These are phyloP conservation scores for Alternaria rosae DNA, from an alignment of 2,329 filamentous ascomycete genomes.

Conservation along the genomic window DNA sequence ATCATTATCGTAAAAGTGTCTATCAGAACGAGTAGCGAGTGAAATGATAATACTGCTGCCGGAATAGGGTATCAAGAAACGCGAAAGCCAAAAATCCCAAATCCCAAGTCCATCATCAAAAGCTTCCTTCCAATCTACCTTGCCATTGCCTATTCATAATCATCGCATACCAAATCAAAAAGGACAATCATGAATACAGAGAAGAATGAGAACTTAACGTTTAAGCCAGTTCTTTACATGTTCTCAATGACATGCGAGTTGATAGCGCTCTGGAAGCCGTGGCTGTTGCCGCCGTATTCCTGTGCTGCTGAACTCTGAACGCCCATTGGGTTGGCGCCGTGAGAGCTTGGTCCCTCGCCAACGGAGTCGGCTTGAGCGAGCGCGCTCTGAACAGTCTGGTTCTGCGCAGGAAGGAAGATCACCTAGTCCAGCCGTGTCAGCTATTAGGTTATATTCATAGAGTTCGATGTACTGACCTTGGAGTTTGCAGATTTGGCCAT, in stretches of 20 bases:
- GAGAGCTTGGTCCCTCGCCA: slow-evolving; percentile 64
- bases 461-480: too few species aligned
- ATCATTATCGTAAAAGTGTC: slow-evolving; percentile 10
- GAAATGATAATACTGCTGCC: slow-evolving; percentile 7
- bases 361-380: slow-evolving; percentile 59
- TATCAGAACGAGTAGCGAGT: slow-evolving; percentile 9
- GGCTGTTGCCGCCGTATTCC: slow-evolving; percentile 50
- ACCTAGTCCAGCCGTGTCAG: too few species aligned
- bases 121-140: neutral
- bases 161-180: neutral
- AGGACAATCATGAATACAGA: neutral
- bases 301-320: slow-evolving; percentile 31
- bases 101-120: neutral
- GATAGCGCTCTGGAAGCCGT: slow-evolving; percentile 78
- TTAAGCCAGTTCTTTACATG: slow-evolving; percentile 62
- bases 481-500: slow-evolving; percentile 94
- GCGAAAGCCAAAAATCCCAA: neutral
- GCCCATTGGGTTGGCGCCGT: slow-evolving; percentile 35
- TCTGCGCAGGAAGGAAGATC: too few species aligned
- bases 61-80: slow-evolving; percentile 16
- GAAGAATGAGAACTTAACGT: neutral
- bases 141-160: neutral
- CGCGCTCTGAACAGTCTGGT: slow-evolving; percentile 62
- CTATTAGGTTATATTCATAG: too few species aligned
- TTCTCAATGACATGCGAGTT: slow-evolving; percentile 85